phyloP scores from a whole-genome alignment of 169 alveolate genomes.

The Plasmodium fragile region DNA sequence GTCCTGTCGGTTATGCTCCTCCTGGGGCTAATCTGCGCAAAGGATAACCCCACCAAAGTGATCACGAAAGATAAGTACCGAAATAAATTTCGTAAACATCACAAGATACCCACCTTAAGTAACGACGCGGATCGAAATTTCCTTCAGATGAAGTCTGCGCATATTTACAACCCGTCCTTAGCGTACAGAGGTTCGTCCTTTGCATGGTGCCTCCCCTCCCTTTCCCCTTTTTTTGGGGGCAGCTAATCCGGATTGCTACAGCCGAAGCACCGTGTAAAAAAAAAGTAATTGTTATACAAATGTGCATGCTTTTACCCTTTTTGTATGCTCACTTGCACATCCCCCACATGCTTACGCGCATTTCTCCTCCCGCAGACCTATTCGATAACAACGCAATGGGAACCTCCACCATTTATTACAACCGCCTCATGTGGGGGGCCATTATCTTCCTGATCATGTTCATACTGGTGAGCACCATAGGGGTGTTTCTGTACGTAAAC shows the following conservation, averaged over 20 bases:
- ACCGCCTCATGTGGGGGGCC: constrained; percentile 73
- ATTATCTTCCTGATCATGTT: constrained; percentile 53
- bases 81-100: background rate
- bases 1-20: constrained; percentile 2
- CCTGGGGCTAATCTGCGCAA: background rate
- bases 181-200: constrained; percentile 27
- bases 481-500: constrained; percentile 43
- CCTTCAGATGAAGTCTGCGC: constrained; percentile 20
- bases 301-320: background rate
- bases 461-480: constrained; percentile 44
- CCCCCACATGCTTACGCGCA: background rate
- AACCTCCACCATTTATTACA: constrained; percentile 57
- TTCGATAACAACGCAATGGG: constrained; percentile 59
- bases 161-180: constrained; percentile 57
- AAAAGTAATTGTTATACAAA: background rate
- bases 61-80: background rate
- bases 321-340: background rate
- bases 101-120: background rate
- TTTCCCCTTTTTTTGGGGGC: background rate
- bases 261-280: background rate
- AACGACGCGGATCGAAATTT: constrained; percentile 32
- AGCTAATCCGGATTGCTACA: background rate
- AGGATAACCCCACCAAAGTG: background rate
- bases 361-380: constrained; percentile 7
- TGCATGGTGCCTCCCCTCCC: background rate